phyloP scores from a whole-genome alignment of 164 flowering plant genomes.

The Kalanchoe fedtschenkoi region DNA sequence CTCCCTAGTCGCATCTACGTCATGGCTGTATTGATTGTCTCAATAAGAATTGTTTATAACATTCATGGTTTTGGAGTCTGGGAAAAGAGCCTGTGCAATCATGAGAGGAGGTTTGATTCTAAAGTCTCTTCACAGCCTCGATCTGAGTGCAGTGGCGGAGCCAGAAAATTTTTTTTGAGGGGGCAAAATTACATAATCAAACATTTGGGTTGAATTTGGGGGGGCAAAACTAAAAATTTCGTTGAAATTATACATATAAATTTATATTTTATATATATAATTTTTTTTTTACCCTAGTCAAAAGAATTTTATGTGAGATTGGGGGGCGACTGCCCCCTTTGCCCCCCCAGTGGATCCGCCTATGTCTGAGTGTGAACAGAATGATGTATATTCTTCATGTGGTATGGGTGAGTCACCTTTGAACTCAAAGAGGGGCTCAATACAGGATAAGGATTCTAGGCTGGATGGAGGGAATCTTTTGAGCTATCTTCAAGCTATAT shows the following conservation, averaged over 20 bases:
- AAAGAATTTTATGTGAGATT: too few species aligned
- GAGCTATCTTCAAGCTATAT: constrained; percentile 33
- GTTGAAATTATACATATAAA: too few species aligned
- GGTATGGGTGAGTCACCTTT: constrained; percentile 5
- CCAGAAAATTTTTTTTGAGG: too few species aligned
- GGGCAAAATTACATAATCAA: too few species aligned
- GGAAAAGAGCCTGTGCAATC: constrained; percentile 34
- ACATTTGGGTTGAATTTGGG: too few species aligned
- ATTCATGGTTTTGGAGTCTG: constrained; percentile 69
- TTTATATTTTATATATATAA: too few species aligned
- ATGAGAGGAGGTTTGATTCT: constrained; percentile 1
- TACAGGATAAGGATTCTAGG: constrained; percentile 18
- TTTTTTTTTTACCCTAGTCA: too few species aligned
- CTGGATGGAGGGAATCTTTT: constrained; percentile 37
- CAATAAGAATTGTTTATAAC: constrained; percentile 61
- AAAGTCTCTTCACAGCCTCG: neutral
- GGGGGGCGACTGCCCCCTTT: too few species aligned
- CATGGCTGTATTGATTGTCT: constrained; percentile 65
- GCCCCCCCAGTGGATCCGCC: too few species aligned
- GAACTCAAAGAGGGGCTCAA: constrained; percentile 8
- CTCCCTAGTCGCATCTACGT: constrained; percentile 74
- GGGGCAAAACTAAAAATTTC: too few species aligned
- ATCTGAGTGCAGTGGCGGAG: too few species aligned
- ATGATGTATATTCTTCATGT: constrained; percentile 2
- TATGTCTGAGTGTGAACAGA: constrained; percentile 8